Evolutionary conservation across 345 rosid genomes (phyloP).

Genomic region (Ricinus communis): DNA sequence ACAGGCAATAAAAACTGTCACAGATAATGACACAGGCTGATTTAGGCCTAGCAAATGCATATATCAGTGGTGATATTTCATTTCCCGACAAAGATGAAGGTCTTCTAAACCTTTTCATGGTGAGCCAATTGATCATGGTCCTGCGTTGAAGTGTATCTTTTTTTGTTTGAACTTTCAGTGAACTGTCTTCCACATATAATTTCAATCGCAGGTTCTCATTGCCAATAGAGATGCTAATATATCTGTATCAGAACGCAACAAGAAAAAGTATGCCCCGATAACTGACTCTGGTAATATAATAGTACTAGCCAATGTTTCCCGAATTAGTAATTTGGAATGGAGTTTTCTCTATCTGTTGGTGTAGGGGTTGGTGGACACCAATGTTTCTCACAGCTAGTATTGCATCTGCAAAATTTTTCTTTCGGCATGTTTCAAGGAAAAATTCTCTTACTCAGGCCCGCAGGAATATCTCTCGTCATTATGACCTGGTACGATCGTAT

Average conservation of each 20-base stretch:
- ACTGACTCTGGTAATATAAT: neutral
- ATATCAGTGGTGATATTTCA: constrained; percentile 74
- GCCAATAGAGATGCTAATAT: constrained; percentile 57
- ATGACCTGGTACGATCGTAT: constrained; percentile 77
- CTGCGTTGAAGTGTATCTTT: neutral
- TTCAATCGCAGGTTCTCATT: constrained; percentile 61
- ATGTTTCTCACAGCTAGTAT: constrained; percentile 65
- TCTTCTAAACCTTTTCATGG: constrained; percentile 72
- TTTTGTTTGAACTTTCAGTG: neutral
- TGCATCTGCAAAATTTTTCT: constrained; percentile 74
- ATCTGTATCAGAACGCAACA: constrained; percentile 40
- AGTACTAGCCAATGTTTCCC: too few species aligned
- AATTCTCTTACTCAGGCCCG: constrained; percentile 92
- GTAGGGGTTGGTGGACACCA: constrained; percentile 99
- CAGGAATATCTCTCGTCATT: constrained; percentile 82
- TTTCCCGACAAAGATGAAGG: constrained; percentile 74
- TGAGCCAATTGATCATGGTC: constrained; percentile 25
- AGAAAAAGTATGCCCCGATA: constrained; percentile 54
- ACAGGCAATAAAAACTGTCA: neutral
- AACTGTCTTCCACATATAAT: neutral
- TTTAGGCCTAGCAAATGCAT: constrained; percentile 89
- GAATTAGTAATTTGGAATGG: too few species aligned
- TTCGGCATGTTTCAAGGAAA: constrained; percentile 68
- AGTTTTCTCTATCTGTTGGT: neutral
- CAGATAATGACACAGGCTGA: constrained; percentile 93